Base-by-base conservation (phyloP, 129 eudicot species). In the Chrysanthemum makinoi region DNA sequence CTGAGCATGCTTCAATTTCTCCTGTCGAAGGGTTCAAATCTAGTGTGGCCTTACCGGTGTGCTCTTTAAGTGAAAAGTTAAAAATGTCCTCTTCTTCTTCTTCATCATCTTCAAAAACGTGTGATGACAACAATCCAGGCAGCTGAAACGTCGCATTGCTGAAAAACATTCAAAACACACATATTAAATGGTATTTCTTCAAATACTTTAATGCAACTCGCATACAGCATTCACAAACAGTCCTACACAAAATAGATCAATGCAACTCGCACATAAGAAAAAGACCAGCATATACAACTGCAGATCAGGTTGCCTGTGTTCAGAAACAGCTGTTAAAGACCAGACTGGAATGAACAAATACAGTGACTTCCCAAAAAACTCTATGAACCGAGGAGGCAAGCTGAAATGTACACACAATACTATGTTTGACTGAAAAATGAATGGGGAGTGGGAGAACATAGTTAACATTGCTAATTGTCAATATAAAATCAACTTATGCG, bases 61-160 rank as follows among this genome's bases (percentile, higher is more conserved):
- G 82, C 75, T 72, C 87, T 66, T 75, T 79, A 63, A 51, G 64
- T 39, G 81, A 65, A 79, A 62, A 65, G 49, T 67, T 73, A 3
- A 80, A 76, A 65, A 84, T 57, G 70, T 65, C 80, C 58, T 88
- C 86, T 2, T 86, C 95, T 2, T 91, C 97, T 35, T 91, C 35
- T 3, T 30, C 97, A 15, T 91, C 94, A 18, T 91, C 94, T 47
- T 84, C 88, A 61, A 92, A 92, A 19, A 75, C 84, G 69, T 66
- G 87, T 61, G 88, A 66, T 26, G 89, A 64, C 69, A 92, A 74
- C 63, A 92, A 74, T 33, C 98, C 98, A 56, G 91, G 91, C 83
- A 92, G 69, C 75, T 92, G 91, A 78, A 87, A 92, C 5, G 95
- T 85, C 20, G 96, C 86, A 74, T 92, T 92, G 82, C 98, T 92